A percentile compares a stretch with the other conserved stretches of the same genome.
phyloP scores from a whole-genome alignment of 78 protist species.

The Dictyostelium brefeldianum region DNA sequence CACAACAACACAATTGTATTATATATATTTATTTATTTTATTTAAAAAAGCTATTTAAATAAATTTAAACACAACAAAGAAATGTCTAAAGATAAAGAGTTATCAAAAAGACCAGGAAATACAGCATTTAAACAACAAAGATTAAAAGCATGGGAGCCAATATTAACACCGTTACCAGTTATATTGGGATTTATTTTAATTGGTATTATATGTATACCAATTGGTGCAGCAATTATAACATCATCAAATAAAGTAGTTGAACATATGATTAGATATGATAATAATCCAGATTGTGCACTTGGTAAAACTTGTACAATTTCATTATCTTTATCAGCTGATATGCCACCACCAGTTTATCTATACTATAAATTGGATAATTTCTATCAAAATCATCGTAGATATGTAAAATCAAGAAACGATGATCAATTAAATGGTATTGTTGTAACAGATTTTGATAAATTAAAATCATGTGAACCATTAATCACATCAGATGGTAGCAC shows the following conservation, averaged over 20 bases:
- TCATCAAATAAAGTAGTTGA: conserved; percentile 75
- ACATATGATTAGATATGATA: conserved; percentile 40
- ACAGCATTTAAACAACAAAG: conserved; percentile 95
- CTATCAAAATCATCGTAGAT: conserved; percentile 95
- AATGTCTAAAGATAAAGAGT: conserved; percentile 2
- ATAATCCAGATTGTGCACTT: background rate
- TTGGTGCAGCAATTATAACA: conserved; percentile 89
- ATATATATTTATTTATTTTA: too few relatives aligned
- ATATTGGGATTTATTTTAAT: conserved; percentile 88
- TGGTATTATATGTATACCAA: conserved; percentile 89
- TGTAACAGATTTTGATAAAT: background rate
- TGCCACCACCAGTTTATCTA: conserved; percentile 88
- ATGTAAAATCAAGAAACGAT: conserved; percentile 78
- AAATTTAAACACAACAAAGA: background rate
- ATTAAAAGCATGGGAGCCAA: conserved; percentile 97
- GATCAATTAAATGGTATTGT: conserved; percentile 60
- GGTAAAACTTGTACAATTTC: conserved; percentile 25
- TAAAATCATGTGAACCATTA: conserved; percentile 89
- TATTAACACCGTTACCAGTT: conserved; percentile 94
- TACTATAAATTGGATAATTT: conserved; percentile 93
- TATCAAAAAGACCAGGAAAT: conserved; percentile 30
- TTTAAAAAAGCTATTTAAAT: too few relatives aligned
- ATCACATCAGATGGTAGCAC: conserved; percentile 1
- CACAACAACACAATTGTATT: too few relatives aligned
- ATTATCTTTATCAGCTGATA: background rate